These are phyloP conservation scores for Xerocomellus intermedius DNA, from an alignment of 768 basidiomycete species.

Conservation along the genomic window DNA sequence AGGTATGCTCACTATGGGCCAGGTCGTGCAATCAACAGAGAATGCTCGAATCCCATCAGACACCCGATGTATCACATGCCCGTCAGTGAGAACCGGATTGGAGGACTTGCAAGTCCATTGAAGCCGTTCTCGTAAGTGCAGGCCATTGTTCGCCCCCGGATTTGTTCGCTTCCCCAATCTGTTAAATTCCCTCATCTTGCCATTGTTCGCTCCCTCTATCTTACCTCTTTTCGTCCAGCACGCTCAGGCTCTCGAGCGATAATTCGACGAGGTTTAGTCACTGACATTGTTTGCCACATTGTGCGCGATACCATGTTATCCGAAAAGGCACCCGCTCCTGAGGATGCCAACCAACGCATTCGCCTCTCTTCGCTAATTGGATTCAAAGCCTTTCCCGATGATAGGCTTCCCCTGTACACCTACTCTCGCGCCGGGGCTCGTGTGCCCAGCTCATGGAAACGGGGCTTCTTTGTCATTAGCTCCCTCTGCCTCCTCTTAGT, in stretches of 20 bases:
- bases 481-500: slow-evolving; percentile 15
- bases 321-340: background rate
- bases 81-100: background rate
- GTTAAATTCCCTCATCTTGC: too few relatives aligned
- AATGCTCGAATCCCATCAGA: too few relatives aligned
- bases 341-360: background rate
- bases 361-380: background rate
- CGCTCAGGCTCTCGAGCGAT: background rate
- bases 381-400: background rate
- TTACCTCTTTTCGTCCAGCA: background rate
- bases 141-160: too few relatives aligned
- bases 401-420: slow-evolving; percentile 22
- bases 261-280: background rate
- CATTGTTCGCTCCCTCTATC: background rate
- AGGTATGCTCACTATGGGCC: too few relatives aligned
- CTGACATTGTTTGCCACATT: background rate
- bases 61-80: background rate
- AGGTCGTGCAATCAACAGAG: too few relatives aligned
- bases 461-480: slow-evolving; percentile 2
- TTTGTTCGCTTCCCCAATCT: too few relatives aligned
- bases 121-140: too few relatives aligned
- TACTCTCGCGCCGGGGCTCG: background rate
- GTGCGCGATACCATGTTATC: slow-evolving; percentile 4
- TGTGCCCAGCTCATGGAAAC: slow-evolving; percentile 12
- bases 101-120: background rate